Conservation (phyloP, 257 asterid species). For the Echites panduratus region DNA sequence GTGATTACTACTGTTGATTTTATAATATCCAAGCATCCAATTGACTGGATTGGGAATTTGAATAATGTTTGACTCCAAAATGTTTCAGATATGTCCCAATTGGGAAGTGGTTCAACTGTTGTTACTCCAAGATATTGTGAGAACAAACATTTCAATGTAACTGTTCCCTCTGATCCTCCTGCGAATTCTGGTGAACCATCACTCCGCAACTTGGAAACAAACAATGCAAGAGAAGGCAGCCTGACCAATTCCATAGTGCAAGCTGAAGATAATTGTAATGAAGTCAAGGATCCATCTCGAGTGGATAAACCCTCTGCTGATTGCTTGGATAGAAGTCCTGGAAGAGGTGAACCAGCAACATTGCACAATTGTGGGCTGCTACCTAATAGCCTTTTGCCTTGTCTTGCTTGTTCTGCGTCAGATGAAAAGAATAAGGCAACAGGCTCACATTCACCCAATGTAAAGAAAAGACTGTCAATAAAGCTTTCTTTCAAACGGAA, state of each 20-base stretch:
- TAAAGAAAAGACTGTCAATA: conserved; percentile 46
- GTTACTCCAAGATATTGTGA: conserved; percentile 79
- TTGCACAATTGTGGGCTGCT: conserved; percentile 57
- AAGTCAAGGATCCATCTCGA: conserved; percentile 28
- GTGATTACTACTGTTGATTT: conserved; percentile 1
- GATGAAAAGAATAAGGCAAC: conserved; percentile 52
- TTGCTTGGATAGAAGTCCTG: conserved; percentile 25
- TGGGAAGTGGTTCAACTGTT: conserved; percentile 55
- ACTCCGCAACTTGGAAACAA: conserved; percentile 16
- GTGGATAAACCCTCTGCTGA: conserved; percentile 22
- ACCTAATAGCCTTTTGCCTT: conserved; percentile 62
- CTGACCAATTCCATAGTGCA: conserved; percentile 36
- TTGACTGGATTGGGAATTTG: conserved; percentile 2
- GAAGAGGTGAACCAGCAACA: conserved; percentile 28
- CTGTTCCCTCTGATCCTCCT: conserved; percentile 9
- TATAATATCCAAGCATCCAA: background rate
- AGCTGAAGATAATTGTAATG: conserved; percentile 35
- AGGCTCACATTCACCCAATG: conserved; percentile 39
- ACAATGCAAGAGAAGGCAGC: conserved; percentile 8
- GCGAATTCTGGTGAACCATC: conserved; percentile 18
- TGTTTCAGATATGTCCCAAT: conserved; percentile 72
- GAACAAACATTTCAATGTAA: conserved; percentile 20
- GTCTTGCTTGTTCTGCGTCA: conserved; percentile 65
- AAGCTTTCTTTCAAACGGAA: conserved; percentile 66
- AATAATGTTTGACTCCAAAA: conserved; percentile 5